A percentile compares a stretch with the other conserved stretches of the same genome.
Conservation (phyloP, 2,329 filamentous ascomycete genomes). For the Aspergillus texensis region DNA sequence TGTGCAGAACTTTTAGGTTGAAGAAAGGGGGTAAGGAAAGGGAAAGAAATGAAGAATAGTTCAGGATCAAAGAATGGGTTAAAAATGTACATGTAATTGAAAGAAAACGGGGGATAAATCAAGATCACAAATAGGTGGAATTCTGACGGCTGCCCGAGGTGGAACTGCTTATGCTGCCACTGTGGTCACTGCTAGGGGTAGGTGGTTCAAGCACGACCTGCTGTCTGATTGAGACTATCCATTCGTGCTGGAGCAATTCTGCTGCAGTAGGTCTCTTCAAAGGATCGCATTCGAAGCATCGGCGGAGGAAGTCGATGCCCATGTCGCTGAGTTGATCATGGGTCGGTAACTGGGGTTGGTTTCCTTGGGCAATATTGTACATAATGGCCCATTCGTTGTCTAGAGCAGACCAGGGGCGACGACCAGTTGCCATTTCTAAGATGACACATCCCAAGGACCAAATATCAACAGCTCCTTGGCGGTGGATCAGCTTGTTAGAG, state of each 20-base stretch:
- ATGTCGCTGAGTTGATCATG: constrained; percentile 79
- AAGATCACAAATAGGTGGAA: constrained; percentile 28
- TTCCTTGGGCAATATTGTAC: constrained; percentile 99
- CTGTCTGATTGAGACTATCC: constrained; percentile 63
- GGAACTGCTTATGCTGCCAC: constrained; percentile 41
- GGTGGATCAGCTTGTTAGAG: constrained; percentile 69
- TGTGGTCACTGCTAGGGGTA: constrained; percentile 40
- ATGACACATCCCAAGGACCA: constrained; percentile 98
- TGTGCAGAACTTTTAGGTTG: neutral
- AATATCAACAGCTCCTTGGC: constrained; percentile 86
- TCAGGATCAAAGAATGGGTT: constrained; percentile 1
- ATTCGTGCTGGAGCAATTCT: constrained; percentile 91
- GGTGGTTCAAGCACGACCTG: constrained; percentile 50
- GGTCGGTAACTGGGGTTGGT: constrained; percentile 81
- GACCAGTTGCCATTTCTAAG: constrained; percentile 94
- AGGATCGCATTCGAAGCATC: constrained; percentile 86
- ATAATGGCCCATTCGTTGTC: constrained; percentile 99
- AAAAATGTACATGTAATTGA: constrained; percentile 1
- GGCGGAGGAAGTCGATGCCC: constrained; percentile 85
- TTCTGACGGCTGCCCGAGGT: constrained; percentile 33
- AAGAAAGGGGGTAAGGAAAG: neutral
- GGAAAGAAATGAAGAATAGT: neutral
- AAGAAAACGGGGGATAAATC: constrained; percentile 1
- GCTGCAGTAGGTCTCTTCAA: constrained; percentile 76
- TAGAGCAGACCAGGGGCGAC: constrained; percentile 89